Evolutionary conservation across 2,329 filamentous ascomycete genomes (phyloP), one percentile per base, ranked within the genome.

Genomic region (Phyllosticta citriasiana): DNA sequence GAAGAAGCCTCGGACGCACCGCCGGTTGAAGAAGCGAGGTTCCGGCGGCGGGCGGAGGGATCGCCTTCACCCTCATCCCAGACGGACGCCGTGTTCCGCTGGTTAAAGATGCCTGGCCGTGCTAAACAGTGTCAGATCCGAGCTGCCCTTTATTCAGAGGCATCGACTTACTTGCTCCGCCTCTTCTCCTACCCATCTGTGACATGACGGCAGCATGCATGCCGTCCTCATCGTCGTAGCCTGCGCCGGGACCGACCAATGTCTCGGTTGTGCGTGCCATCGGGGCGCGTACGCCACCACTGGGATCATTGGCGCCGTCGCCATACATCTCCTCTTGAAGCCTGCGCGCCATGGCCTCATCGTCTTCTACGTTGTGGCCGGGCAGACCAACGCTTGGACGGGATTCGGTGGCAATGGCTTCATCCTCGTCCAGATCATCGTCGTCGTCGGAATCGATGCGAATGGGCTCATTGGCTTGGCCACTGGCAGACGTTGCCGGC

Each of bases 211-310:
- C 82, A 56, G 82, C 80, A 63, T 85, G 79, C 71, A 85, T 79
- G 61, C 80, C 79, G 27, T 80, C 80, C 55, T 78, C 71, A 26
- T 68, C 72, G 6, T 63, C 64, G 6, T 81, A 84, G 24, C 80
- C 82, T 35, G 79, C 79, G 12, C 78, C 82, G 1, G 89, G 89
- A 1, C 88, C 92, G 9, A 97, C 87, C 58, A 99, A 81, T 0
- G 91, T 96, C 76, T 99, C 94, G 12, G 90, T 95, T 27, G 89
- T 96, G 67, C 91, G 84, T 54, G 88, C 90, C 74, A 99, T 95
- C 8, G 94, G 94, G 55, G 94, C 94, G 69, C 94, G 83, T 60
- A 99, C 87, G 54, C 80, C 87, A 67, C 86, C 86, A 47, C 59
- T 66, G 57, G 10, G 60, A 19, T 60, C 63, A 78, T 70, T n/a